A percentile compares a stretch with the other conserved stretches of the same genome.
phyloP scores from a whole-genome alignment of 805 yeast genomes.

The Candida boidinii region DNA sequence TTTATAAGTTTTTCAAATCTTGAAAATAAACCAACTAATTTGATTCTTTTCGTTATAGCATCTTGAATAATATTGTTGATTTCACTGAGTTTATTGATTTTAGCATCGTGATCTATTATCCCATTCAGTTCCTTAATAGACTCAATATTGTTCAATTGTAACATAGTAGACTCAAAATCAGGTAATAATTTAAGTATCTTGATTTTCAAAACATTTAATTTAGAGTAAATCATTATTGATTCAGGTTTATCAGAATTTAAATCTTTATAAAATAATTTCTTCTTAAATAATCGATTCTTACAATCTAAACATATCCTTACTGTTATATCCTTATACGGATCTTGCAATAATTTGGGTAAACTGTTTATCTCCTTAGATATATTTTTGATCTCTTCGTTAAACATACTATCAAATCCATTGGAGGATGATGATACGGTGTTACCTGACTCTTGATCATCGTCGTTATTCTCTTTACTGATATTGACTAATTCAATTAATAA shows the following conservation, averaged over 20 bases:
- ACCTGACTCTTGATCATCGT: slow-evolving; percentile 3
- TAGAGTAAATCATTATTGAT: slow-evolving; percentile 29
- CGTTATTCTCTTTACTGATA: no score
- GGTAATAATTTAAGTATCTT: slow-evolving; percentile 13
- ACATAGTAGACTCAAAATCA: slow-evolving; percentile 6
- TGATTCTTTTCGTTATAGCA: slow-evolving; percentile 33
- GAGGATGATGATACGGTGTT: no score
- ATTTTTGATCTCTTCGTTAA: neutral
- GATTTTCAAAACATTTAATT: slow-evolving; percentile 14
- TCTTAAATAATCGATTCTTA: slow-evolving; percentile 50
- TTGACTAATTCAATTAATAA: slow-evolving; percentile 30
- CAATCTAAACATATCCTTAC: slow-evolving; percentile 67
- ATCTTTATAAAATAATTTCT: slow-evolving; percentile 40
- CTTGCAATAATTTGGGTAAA: no score
- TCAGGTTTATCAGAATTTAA: slow-evolving; percentile 21
- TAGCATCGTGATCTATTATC: neutral
- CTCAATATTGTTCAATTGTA: neutral
- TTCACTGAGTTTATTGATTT: neutral
- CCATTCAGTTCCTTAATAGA: neutral
- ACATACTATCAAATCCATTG: neutral
- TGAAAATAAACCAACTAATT: slow-evolving; percentile 39
- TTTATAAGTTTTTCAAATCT: slow-evolving; percentile 43
- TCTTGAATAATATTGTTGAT: slow-evolving; percentile 19
- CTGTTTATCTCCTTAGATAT: slow-evolving; percentile 8
- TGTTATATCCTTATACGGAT: slow-evolving; percentile 20